Base-by-base conservation (phyloP, 257 asterid species). In the Gentiana straminea region DNA sequence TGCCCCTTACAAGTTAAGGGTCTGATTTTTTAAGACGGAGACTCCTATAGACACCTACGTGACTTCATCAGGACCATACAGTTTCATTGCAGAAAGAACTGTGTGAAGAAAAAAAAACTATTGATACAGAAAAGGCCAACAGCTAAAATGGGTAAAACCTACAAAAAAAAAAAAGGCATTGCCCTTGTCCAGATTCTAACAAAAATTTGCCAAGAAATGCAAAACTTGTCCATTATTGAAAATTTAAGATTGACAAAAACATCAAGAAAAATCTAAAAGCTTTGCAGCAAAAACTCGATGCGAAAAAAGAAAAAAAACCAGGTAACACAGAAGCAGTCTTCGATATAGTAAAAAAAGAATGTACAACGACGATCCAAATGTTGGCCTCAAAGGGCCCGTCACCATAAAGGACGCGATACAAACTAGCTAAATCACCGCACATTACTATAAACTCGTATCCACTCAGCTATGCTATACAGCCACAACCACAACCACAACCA, bases 391-490 rank as follows among this genome's bases (percentile, higher is more conserved):
- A 77, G 65, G 84, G 74, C 86, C 86, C 89, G 89, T 84, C 94
- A 54, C 94, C 78, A 64, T 76, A 64, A 74, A 73, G 94, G 94
- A 81, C 94, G 89, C 89, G 33, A 33, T 65, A 47, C 66, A 67
- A 41, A 10, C 66, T 65, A 72, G 84, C 62, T 69, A 73, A 24
- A 82, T 58, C 61, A 60, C 70, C 46, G 46, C 9, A 62, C 49
- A 46, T 60, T 24, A 0, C 59, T 62, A 59, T 34, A 51, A 48
- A 58, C 68, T 65, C 50, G 48, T 57, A 57, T 67, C 60, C 63
- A 67, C 80, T 80, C 72, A 54, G 60, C 75, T 71, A 72, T 52
- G 73, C 73, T 85, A 74, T 76, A 79, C 82, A 66, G 58, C 12
- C 32, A 9, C 52, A 24, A 24, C 24, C 24, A 24, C 24, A 39